Evolutionary conservation across 768 basidiomycete species (phyloP).

Genomic region (Russula virescens): DNA sequence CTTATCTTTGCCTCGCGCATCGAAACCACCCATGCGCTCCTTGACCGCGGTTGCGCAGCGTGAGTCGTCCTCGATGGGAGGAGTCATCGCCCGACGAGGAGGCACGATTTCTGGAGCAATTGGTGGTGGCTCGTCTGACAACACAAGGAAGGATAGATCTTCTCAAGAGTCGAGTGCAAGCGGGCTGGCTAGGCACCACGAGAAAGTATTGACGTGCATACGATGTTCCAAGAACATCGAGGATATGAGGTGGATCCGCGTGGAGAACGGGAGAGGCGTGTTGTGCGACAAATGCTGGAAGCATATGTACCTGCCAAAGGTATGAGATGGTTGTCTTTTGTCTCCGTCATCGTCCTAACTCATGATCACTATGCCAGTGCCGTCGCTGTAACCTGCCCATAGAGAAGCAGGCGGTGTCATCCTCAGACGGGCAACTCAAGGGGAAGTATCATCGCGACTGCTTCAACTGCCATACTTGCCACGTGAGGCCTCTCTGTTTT

Average conservation of each 20-base stretch:
- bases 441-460: conserved; percentile 93
- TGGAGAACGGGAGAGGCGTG: conserved; percentile 60
- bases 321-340: conserved; percentile 2
- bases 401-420: conserved; percentile 87
- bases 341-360: conserved; percentile 11
- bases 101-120: conserved; percentile 30
- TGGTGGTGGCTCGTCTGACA: conserved; percentile 24
- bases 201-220: conserved; percentile 41
- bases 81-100: conserved; percentile 24
- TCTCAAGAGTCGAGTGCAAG: conserved; percentile 19
- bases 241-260: conserved; percentile 77
- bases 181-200: conserved; percentile 6
- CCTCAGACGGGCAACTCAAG: conserved; percentile 88
- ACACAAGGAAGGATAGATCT: conserved; percentile 28
- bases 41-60: conserved; percentile 44
- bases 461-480: conserved; percentile 83
- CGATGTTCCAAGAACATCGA: conserved; percentile 66
- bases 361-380: conserved; percentile 45
- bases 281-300: conserved; percentile 94
- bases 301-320: conserved; percentile 92
- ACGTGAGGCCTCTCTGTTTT: conserved; percentile 40
- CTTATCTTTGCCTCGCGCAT: conserved; percentile 33
- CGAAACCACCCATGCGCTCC: conserved; percentile 52
- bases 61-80: conserved; percentile 28
- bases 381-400: conserved; percentile 83